Conservation (phyloP, 2,329 filamentous ascomycete species). For the Fusarium setosum region DNA sequence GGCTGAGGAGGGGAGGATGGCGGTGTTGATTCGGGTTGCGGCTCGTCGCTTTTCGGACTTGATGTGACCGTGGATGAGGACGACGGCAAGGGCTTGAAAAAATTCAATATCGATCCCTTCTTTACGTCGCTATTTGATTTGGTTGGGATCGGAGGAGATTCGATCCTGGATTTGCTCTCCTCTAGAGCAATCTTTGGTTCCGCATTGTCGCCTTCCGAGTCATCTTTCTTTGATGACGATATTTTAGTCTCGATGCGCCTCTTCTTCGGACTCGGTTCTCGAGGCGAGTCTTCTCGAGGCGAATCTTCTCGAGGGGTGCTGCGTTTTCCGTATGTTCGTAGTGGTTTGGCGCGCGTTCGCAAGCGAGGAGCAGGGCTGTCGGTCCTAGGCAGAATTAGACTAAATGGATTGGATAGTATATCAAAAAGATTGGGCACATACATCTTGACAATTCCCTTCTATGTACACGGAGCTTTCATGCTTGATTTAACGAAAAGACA, state of each 20-base stretch:
- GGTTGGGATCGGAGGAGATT: background rate
- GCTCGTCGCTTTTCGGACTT: conserved; percentile 28
- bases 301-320: conserved; percentile 42
- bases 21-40: conserved; percentile 32
- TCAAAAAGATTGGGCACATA: background rate
- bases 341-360: conserved; percentile 47
- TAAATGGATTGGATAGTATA: too few species aligned
- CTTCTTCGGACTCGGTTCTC: conserved; percentile 39
- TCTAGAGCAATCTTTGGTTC: background rate
- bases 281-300: conserved; percentile 34
- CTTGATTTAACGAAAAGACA: background rate
- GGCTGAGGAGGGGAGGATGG: conserved; percentile 35
- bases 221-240: background rate
- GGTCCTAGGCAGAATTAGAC: conserved; percentile 42
- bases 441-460: conserved; percentile 3
- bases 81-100: conserved; percentile 51
- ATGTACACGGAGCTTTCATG: conserved; percentile 15
- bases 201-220: background rate
- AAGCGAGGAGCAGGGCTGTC: conserved; percentile 39
- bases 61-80: conserved; percentile 6
- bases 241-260: conserved; percentile 17
- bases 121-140: background rate
- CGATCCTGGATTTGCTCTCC: background rate
- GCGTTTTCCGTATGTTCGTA: conserved; percentile 56
- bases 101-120: conserved; percentile 54